These are phyloP conservation scores for Trichoderma sp. DNA, from an alignment of 2,329 filamentous ascomycete species.

Conservation along the genomic window DNA sequence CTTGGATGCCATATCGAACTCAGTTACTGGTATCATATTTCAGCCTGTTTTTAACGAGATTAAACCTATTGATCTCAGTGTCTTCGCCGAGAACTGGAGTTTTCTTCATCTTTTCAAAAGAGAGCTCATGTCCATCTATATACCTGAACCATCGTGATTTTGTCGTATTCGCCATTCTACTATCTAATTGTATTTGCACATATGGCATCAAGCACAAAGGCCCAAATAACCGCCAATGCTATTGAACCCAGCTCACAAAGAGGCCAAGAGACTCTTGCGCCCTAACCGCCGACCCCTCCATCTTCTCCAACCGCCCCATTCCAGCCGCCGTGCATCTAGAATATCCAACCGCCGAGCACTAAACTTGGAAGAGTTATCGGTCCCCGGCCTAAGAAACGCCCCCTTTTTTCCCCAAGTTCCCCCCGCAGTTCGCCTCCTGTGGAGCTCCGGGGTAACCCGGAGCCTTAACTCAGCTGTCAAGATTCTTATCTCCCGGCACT, in stretches of 20 bases:
- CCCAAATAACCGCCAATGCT: neutral
- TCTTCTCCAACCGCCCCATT: neutral
- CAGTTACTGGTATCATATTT: neutral
- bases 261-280: constrained; percentile 43
- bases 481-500: neutral
- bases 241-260: neutral
- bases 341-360: neutral
- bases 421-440: neutral
- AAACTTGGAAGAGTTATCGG: neutral
- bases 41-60: neutral
- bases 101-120: neutral
- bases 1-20: neutral
- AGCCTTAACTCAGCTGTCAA: neutral
- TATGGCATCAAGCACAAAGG: neutral
- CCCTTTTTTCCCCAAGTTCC: neutral
- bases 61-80: neutral
- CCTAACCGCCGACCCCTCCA: neutral
- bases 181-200: neutral
- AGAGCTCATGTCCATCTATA: neutral
- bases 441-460: neutral
- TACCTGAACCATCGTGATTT: neutral
- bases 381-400: neutral
- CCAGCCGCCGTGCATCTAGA: neutral
- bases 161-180: neutral
- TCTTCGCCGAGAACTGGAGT: neutral